Evolutionary conservation across 1,139 yeast genomes (phyloP), one percentile per base, ranked within the genome.

Genomic region (Magnusiomyces tetraspermus): DNA sequence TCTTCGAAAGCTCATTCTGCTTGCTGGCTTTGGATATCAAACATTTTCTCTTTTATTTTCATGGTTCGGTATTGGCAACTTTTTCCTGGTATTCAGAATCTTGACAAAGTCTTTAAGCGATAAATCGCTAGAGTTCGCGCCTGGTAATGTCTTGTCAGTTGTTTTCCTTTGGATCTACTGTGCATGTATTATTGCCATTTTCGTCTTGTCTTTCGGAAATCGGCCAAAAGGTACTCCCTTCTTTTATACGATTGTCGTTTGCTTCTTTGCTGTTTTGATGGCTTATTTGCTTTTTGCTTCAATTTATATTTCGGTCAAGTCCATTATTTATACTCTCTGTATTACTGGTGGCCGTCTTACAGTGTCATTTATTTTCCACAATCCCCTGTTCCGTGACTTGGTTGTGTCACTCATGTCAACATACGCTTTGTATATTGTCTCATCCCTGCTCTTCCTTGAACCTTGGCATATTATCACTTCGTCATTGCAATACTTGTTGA

Each of bases 401-500:
- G 78, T 90, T 38, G 83, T 92, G 3, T 89, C 97, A 0, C 67
- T 92, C 57, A 75, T 84, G 19, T 87, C 97, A n/a, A 92, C 98
- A 0, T 90, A 87, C 67, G 98, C 97, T 1, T 72, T 92, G 48
- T 92, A 90, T 67, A 76, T 82, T 1, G 67, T 88, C 56, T 83
- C 88, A 72, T 72, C 69, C 3, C 61, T 88, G 30, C 67, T 88
- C 37, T 89, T 88, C 66, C 70, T 90, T 64, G 97, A 92, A 62
- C 97, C 97, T 51, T 89, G 96, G 97, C 98, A 92, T 64, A 82
- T 88, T 79, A 48, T 90, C 48, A 85, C 95, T 15, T 85, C 95
- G 52, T 83, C 92, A 49, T 57, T 78, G n/a, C 97, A 89, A 69
- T 90, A 90, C 69, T 75, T 88, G 68, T 71, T 88, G 63, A 74